Base-by-base conservation (phyloP, 1,284 basidiomycete genomes). In the Gomphus bonarii region DNA sequence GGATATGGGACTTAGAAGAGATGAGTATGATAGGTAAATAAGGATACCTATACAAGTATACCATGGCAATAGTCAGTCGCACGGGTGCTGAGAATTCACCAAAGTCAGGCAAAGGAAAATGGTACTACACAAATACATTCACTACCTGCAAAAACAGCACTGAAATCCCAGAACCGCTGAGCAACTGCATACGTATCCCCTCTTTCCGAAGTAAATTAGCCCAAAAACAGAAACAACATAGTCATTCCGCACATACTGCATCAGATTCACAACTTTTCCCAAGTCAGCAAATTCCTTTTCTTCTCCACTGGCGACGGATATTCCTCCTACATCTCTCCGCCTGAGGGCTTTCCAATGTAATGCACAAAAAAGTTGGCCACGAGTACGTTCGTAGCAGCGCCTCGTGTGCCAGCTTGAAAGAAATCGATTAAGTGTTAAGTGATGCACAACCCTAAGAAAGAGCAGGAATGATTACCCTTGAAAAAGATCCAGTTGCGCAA, bases 151-250 rank as follows among this genome's bases (percentile, higher is more conserved):
- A 88, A 85, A 28, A 91, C 66, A 2, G 74, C 77, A 8, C 82
- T 79, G 64, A 85, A 83, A 47, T 83, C 77, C 84, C 83, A 86
- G 65, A 86, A 86, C 7, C 84, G 74, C 60, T 83, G 80, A 2
- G 84, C 74, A 8, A 87, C 81, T n/a, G 81, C 77, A 63, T 86
- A 86, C 0, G 82, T 73, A 66, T 86, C 84, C 22, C 83, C 82
- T 66, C 83, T 25, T 85, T 44, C 16, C 31, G 18, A 33, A 22
- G 38, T n/a, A 14, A 44, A 3, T 52, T 11, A 31, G 38, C 9
- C 30, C 12, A 52, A 35, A 16, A 11, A 6, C 7, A 20, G 20
- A 18, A 7, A 44, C 12, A 30, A 9, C 36, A 1, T 35, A 18
- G 28, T n/a, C 30, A 47, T 46, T 28, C 31, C 44, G 11, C 28